Base-by-base conservation (phyloP, 2,329 filamentous ascomycete species). In the Aspergillus nomiae region DNA sequence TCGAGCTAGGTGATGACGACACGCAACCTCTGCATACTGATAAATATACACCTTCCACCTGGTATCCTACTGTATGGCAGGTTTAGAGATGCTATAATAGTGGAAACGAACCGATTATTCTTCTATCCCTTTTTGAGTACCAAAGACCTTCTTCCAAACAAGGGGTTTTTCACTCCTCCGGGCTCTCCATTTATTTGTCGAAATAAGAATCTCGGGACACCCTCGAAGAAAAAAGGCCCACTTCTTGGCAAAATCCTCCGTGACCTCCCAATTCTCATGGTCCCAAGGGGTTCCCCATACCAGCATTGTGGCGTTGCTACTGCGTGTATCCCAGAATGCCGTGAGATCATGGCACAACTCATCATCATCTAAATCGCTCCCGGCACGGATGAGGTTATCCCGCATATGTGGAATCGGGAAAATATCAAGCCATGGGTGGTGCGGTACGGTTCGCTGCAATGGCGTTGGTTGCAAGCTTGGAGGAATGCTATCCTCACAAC, bases 281-380 rank as follows among this genome's bases (percentile, higher is more conserved):
- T 73, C 72, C 70, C 74, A 77, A 1, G 76, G 71, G 53, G 74
- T 66, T 8, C 76, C 74, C 80, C 80, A 82, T 3, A 81, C 71
- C 2, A 82, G 41, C 28, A 71, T 56, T 1, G 48, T 67, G 3
- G 66, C 66, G 14, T 57, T 56, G 0, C 57, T 64, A 58, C 66
- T 67, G 14, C 58, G 54, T 3, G 67, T 67, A 58, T 70, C 69
- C 67, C 67, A 70, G 53, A 70, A 70, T 0, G 61, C 74, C 43
- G 74, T 68, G 10, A 80, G 61, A 50, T 79, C 79, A 41, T 68
- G 59, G 62, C 78, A 80, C 5, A 81, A 70, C 19, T 78, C 75
- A 28, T 79, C 77, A 26, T 77, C 71, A 64, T 81, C 75, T 45
- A 81, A 59, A 3, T 58, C 8, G 30, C 66, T 66, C 4, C 59